Base-by-base conservation (phyloP, 2,329 filamentous ascomycete species). In the Ilyonectria sp. region DNA sequence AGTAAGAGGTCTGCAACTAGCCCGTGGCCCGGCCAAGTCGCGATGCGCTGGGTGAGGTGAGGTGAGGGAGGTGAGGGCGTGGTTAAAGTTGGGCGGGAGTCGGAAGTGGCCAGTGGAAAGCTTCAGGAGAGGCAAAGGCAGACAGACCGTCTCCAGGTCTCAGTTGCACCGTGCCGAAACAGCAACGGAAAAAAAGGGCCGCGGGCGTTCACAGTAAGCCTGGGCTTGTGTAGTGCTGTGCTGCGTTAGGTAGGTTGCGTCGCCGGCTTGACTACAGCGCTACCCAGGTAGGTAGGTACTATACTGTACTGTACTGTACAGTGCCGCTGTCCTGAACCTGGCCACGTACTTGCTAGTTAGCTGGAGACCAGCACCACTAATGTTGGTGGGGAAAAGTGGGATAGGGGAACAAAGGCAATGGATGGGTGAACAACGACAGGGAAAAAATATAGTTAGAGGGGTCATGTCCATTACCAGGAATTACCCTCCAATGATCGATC, bases 11-110 rank as follows among this genome's bases (percentile, higher is more conserved):
- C 67, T 75, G 76, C 73, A 80, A 76, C 74, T 75, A 75, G 77
- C 79, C 78, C 77, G 79, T 78, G 78, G 79, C 78, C 80, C 78
- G 77, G 79, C 79, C 76, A 75, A 76, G 73, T 80, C 75, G 74
- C 73, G 74, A 76, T 75, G 69, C 67, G 60, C 58, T 57, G 35
- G 52, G 47, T 66, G 66, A 73, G 69, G 70, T 70, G 64, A 67
- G 65, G 57, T 52, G 65, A 71, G 60, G 68, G 69, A 74, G 70
- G 64, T 69, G 64, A 71, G 62, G 63, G 66, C 53, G 69, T 69
- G 68, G 70, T 76, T 71, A 68, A 69, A 66, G 61, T 67, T 71
- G 65, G 68, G 63, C 63, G 63, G 60, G 53, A 64, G 63, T 63
- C 57, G 65, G 60, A 63, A 68, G 67, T 69, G 61, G 62, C 63